These are phyloP conservation scores for Colletotrichum destructivum DNA, from an alignment of 2,329 filamentous ascomycete species.

Conservation along the genomic window DNA sequence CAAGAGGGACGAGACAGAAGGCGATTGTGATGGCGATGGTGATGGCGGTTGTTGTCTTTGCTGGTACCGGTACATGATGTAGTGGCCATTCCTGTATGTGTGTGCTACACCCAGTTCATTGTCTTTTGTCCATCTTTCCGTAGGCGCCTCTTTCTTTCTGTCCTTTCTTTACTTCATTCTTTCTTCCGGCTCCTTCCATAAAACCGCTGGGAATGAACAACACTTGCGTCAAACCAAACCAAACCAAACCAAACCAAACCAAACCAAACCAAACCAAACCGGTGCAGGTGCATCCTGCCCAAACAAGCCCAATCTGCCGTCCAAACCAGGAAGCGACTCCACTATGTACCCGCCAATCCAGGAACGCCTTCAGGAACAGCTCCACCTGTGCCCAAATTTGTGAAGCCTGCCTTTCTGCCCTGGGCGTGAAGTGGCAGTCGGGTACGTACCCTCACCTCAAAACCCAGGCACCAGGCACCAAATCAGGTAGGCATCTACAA, in stretches of 20 bases:
- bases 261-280: constrained; percentile 12
- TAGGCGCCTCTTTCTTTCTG: too few relatives aligned
- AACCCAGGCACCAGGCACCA: too few relatives aligned
- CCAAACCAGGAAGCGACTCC: constrained; percentile 11
- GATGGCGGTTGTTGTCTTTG: neutral
- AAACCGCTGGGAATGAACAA: neutral
- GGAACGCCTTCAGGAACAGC: constrained; percentile 24
- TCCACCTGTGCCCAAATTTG: constrained; percentile 17
- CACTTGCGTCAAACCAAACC: constrained; percentile 23
- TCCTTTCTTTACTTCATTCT: too few relatives aligned
- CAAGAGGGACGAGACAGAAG: neutral
- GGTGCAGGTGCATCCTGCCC: constrained; percentile 17
- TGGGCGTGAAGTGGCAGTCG: neutral
- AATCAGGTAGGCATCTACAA: too few relatives aligned
- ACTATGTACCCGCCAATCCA: constrained; percentile 31
- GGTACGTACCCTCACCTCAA: neutral
- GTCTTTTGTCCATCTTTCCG: neutral
- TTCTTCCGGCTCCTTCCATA: too few relatives aligned
- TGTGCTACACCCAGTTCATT: neutral
- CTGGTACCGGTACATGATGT: constrained; percentile 3
- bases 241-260: constrained; percentile 16
- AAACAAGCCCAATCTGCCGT: constrained; percentile 18
- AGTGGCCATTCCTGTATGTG: neutral
- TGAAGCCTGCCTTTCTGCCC: constrained; percentile 8
- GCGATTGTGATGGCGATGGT: neutral